A percentile compares a stretch with the other conserved stretches of the same genome.
These are phyloP conservation scores for Powellomyces hirtus DNA, from an alignment of 192 early-diverging fungal species.

Conservation along the genomic window DNA sequence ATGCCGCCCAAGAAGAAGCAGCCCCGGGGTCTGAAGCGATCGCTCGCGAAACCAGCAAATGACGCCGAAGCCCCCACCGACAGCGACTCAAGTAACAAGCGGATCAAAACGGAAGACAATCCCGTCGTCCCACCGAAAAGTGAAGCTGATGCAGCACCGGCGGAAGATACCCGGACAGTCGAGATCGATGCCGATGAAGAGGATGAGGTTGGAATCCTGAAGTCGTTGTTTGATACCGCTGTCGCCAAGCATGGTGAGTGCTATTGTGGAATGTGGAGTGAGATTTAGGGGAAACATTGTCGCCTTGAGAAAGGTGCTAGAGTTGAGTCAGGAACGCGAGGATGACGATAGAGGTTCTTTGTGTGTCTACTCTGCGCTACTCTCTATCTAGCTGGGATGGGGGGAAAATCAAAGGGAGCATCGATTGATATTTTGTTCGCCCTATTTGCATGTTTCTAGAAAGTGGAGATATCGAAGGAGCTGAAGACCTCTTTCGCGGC, in stretches of 20 bases:
- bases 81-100: neutral
- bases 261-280: too few relatives aligned
- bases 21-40: slow-evolving; percentile 24
- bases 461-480: slow-evolving; percentile 35
- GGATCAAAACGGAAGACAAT: neutral
- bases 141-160: neutral
- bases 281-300: too few relatives aligned
- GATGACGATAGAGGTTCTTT: too few relatives aligned
- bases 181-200: slow-evolving; percentile 25
- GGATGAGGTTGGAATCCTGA: slow-evolving; percentile 52
- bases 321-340: too few relatives aligned
- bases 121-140: neutral
- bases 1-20: slow-evolving; percentile 22
- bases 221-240: slow-evolving; percentile 51
- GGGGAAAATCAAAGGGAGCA: too few relatives aligned
- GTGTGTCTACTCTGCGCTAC: too few relatives aligned
- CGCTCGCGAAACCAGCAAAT: slow-evolving; percentile 5
- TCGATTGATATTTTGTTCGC: too few relatives aligned
- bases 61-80: neutral
- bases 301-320: too few relatives aligned
- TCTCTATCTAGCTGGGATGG: too few relatives aligned
- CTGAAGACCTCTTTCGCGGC: slow-evolving; percentile 48
- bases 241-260: slow-evolving; percentile 32
- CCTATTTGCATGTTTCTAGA: too few relatives aligned
- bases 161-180: neutral